phyloP scores from a whole-genome alignment of 2,329 filamentous ascomycete genomes.

The Eutypella sp. region DNA sequence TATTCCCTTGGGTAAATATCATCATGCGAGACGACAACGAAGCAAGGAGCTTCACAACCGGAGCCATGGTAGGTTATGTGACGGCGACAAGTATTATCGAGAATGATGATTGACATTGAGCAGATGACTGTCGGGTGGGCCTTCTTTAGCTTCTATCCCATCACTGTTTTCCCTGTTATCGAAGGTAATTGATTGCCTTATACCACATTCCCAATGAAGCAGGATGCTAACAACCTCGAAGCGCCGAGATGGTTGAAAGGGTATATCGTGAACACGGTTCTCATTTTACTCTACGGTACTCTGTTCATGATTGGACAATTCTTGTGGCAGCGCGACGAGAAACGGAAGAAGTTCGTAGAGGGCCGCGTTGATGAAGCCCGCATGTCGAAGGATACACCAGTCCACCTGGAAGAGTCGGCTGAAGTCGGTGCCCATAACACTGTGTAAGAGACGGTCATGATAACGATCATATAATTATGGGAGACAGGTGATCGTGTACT shows the following conservation, averaged over 20 bases:
- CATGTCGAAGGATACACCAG: neutral
- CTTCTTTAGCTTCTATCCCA: constrained; percentile 13
- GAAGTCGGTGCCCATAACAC: too few species aligned
- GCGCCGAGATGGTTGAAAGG: constrained; percentile 17
- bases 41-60: constrained; percentile 16
- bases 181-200: constrained; percentile 2
- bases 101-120: neutral
- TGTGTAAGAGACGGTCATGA: neutral
- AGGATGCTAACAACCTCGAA: neutral
- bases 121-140: constrained; percentile 16
- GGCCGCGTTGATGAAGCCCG: neutral
- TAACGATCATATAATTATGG: too few species aligned
- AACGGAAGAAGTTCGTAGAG: neutral
- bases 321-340: constrained; percentile 1
- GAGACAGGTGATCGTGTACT: too few species aligned
- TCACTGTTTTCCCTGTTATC: constrained; percentile 14
- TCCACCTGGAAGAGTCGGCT: neutral
- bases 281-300: neutral
- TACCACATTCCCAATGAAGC: neutral
- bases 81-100: neutral
- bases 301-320: constrained; percentile 3
- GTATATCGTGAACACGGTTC: constrained; percentile 14
- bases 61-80: constrained; percentile 12
- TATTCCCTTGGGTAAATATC: constrained; percentile 19
- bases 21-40: constrained; percentile 20